Base-by-base conservation (phyloP, 2,329 filamentous ascomycete species). In the Westerdykella sp. region DNA sequence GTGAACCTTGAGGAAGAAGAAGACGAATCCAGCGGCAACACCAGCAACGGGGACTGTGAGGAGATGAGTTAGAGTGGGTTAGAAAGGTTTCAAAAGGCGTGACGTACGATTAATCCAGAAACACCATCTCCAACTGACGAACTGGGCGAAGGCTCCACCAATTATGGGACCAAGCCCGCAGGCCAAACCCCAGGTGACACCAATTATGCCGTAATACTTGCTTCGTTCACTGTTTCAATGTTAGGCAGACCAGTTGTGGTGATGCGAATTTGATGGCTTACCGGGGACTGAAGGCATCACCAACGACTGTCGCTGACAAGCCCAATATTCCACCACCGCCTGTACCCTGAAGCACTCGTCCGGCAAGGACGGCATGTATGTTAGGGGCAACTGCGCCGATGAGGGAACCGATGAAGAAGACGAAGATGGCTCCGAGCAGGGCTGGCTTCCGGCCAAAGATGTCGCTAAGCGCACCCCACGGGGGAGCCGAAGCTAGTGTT, bases 151-250 rank as follows among this genome's bases (percentile, higher is more conserved):
- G 2, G 62, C 66, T 16, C 73, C 74, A 10, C 74, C 74, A 2
- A 78, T 54, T 1, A 78, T 49, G 1, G 75, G 75, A 0, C 75
- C 75, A 14, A 69, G 56, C 4, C 67, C 69, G 3, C 70, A 21
- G 18, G 18, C 18, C 18, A 70, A 10, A 72, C 74, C 15, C 76
- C 46, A 0, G 72, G 73, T 73, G 73, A 78, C 43, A 75, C 68
- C 7, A 68, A 21, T 21, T 21, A 21, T 21, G 18, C 18, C 18
- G 18, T 21, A 21, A 21, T 21, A 21, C 18, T 21, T 21, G 18
- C 18, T 21, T 21, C 18, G 18, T 21, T 21, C 18, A 21, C 18
- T 21, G 18, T 21, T 21, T 21, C 6, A 21, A 21, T 21, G 18
- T 21, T 21, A 21, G 18, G 18, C 18, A 21, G 18, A 21, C 18